phyloP scores from a whole-genome alignment of 2,329 filamentous ascomycete genomes.

The Hypoxylon sp. region DNA sequence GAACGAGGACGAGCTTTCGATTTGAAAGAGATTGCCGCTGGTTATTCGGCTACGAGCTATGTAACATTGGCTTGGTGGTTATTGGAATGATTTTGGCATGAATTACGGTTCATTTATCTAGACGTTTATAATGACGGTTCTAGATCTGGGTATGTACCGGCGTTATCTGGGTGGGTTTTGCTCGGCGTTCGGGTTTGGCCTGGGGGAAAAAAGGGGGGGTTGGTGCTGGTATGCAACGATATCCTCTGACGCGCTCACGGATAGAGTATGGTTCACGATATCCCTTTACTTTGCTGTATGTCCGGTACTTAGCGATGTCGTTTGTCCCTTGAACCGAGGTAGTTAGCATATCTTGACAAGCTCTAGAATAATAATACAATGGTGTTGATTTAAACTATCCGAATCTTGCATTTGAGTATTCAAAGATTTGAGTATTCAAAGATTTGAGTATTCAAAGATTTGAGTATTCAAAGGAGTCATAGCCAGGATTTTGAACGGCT shows the following conservation, averaged over 20 bases:
- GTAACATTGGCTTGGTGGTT: background rate
- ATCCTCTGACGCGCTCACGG: slow-evolving; percentile 29
- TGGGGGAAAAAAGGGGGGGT: slow-evolving; percentile 21
- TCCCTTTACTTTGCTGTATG: slow-evolving; percentile 18
- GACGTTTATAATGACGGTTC: slow-evolving; percentile 11
- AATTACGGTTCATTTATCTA: slow-evolving; percentile 24
- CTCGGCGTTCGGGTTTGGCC: slow-evolving; percentile 24
- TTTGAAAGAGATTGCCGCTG: background rate
- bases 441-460: no score
- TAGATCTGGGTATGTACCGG: slow-evolving; percentile 10
- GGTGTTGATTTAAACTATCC: slow-evolving; percentile 6
- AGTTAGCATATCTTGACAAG: slow-evolving; percentile 25
- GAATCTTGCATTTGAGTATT: background rate
- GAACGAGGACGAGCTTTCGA: slow-evolving; percentile 28
- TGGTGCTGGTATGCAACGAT: slow-evolving; percentile 34
- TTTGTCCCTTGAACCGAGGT: slow-evolving; percentile 5
- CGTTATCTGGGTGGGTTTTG: slow-evolving; percentile 21
- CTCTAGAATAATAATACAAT: slow-evolving; percentile 37
- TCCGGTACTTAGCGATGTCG: slow-evolving; percentile 24
- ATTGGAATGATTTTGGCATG: slow-evolving; percentile 17
- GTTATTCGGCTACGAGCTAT: background rate
- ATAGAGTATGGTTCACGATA: slow-evolving; percentile 23
- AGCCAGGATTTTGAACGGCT: background rate
- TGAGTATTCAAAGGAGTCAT: background rate
- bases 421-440: no score